Percentiles rank a stretch among this genome's conserved stretches.
These are phyloP conservation scores for Miscanthus sacchariflorus DNA, from an alignment of 202 grass and related monocot genomes.

Conservation along the genomic window DNA sequence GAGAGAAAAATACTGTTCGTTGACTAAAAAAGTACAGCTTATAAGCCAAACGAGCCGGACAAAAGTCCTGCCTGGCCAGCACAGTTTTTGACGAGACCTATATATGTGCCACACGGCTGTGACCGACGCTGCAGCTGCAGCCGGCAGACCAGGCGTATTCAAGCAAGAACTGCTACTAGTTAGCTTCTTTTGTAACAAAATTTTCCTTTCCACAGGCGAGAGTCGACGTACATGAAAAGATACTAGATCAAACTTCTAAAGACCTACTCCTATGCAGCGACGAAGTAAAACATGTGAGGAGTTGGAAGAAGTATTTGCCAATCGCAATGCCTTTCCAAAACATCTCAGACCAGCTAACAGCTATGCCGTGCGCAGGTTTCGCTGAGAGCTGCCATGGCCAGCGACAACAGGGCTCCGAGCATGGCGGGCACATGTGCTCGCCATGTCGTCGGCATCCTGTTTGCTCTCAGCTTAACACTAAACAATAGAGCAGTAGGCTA, in stretches of 20 bases:
- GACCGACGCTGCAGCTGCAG: neutral
- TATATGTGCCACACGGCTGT: too few relatives aligned
- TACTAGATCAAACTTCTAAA: neutral
- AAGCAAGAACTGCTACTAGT: neutral
- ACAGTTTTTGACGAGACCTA: neutral
- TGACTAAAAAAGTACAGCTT: too few relatives aligned
- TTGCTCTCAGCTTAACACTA: neutral
- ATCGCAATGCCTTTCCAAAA: neutral
- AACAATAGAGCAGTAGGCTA: slow-evolving; percentile 4
- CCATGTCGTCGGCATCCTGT: slow-evolving; percentile 11
- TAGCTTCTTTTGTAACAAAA: too few relatives aligned
- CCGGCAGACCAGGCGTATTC: neutral
- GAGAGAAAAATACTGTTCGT: too few relatives aligned
- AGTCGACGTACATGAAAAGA: too few relatives aligned
- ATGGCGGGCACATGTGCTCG: slow-evolving; percentile 41
- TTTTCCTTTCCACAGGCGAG: too few relatives aligned
- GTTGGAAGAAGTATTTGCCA: neutral
- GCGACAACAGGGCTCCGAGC: slow-evolving; percentile 36
- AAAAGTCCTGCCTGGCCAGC: neutral
- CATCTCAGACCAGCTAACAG: too few relatives aligned
- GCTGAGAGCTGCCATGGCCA: neutral
- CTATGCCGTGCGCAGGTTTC: neutral
- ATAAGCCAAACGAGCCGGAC: too few relatives aligned
- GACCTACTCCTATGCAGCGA: neutral
- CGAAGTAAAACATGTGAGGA: neutral